Percentiles rank a stretch among this genome's conserved stretches.
These are phyloP conservation scores for Penicillium corylophilum DNA, from an alignment of 2,329 filamentous ascomycete species.

Conservation along the genomic window DNA sequence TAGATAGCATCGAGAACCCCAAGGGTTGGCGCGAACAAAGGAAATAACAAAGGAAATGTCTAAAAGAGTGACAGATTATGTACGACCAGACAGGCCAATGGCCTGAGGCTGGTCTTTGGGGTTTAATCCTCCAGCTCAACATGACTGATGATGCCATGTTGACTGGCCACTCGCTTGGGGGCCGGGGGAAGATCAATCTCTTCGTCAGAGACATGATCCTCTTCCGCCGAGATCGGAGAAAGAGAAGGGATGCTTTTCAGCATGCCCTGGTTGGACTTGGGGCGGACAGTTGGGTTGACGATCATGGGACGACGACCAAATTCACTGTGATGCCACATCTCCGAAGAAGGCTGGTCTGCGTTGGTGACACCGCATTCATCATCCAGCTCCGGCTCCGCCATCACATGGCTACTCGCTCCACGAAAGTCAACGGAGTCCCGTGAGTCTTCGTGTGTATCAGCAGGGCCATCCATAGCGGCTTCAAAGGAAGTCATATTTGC, in stretches of 20 bases:
- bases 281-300: constrained; percentile 57
- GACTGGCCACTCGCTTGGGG: constrained; percentile 58
- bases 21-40: constrained; percentile 10
- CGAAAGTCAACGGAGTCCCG: constrained; percentile 27
- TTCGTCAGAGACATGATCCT: constrained; percentile 35
- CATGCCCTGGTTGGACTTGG: constrained; percentile 63
- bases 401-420: constrained; percentile 45
- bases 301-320: constrained; percentile 62
- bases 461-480: constrained; percentile 44
- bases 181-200: constrained; percentile 25
- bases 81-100: neutral
- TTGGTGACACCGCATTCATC: constrained; percentile 22
- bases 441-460: constrained; percentile 44
- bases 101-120: neutral
- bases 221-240: constrained; percentile 34
- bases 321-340: constrained; percentile 53
- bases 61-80: constrained; percentile 28
- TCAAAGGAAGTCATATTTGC: constrained; percentile 44
- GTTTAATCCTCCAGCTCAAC: constrained; percentile 8
- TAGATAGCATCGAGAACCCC: constrained; percentile 2
- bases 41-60: constrained; percentile 21
- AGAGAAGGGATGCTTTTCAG: constrained; percentile 51
- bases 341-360: constrained; percentile 34
- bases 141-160: constrained; percentile 21
- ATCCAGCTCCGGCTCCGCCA: constrained; percentile 56